Conservation (phyloP, 1,284 basidiomycete species). For the Grifola frondosa region DNA sequence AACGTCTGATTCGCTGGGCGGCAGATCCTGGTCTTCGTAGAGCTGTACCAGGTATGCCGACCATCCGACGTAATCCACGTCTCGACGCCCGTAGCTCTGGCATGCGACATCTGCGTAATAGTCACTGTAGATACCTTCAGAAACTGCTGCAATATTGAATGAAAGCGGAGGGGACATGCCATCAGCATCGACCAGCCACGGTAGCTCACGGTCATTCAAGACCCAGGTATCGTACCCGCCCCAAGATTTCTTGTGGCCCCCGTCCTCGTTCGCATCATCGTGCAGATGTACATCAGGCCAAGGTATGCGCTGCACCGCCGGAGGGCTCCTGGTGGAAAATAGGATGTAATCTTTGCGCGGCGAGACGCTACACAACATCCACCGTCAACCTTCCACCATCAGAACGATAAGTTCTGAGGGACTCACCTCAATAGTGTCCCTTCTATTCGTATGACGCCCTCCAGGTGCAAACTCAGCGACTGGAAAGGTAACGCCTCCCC, state of each 20-base stretch:
- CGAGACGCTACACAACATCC: slow-evolving; percentile 53
- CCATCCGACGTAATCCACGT: slow-evolving; percentile 84
- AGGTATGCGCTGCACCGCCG: slow-evolving; percentile 75
- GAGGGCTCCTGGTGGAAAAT: slow-evolving; percentile 71
- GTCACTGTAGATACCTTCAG: slow-evolving; percentile 43
- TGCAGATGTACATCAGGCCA: slow-evolving; percentile 62
- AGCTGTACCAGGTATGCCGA: slow-evolving; percentile 75
- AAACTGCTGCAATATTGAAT: not conserved
- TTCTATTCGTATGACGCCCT: slow-evolving; percentile 81
- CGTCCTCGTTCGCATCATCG: slow-evolving; percentile 18
- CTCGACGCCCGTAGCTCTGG: slow-evolving; percentile 60
- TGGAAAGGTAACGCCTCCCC: slow-evolving; percentile 75
- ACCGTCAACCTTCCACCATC: slow-evolving; percentile 2
- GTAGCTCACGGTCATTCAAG: slow-evolving; percentile 65
- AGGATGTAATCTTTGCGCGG: slow-evolving; percentile 65
- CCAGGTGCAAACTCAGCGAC: slow-evolving; percentile 65
- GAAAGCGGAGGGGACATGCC: slow-evolving; percentile 43
- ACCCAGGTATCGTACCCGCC: slow-evolving; percentile 69
- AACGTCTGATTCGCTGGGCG: slow-evolving; percentile 13
- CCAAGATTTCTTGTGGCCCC: slow-evolving; percentile 21
- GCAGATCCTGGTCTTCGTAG: slow-evolving; percentile 24
- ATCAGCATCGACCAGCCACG: slow-evolving; percentile 70
- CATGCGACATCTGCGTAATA: slow-evolving; percentile 57
- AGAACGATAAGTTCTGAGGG: not conserved
- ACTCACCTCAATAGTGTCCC: slow-evolving; percentile 69